Conservation (phyloP, 2,329 filamentous ascomycete genomes). For the Acrocalymma vagum region DNA sequence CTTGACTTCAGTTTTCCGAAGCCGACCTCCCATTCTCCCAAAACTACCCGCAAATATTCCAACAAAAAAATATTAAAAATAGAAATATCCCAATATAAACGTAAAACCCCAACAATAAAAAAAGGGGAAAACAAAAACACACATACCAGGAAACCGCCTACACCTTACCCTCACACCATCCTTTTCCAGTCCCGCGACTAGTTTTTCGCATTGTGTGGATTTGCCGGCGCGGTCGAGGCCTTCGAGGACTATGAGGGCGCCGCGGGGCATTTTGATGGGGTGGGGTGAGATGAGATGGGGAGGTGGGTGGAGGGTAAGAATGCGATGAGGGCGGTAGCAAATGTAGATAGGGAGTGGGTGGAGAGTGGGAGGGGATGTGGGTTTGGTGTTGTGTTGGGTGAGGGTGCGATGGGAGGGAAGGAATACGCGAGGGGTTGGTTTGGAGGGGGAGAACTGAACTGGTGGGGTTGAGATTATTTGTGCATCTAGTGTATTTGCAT, state of each 20-base stretch:
- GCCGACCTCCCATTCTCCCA: slow-evolving; percentile 3
- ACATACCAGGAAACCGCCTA: slow-evolving; percentile 72
- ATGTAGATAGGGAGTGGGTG: no score
- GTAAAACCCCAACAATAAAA: not conserved
- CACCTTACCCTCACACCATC: slow-evolving; percentile 63
- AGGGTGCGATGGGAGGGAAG: no score
- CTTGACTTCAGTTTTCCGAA: no score
- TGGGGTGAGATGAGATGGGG: not conserved
- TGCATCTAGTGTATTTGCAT: no score
- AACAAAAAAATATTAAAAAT: no score
- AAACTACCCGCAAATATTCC: not conserved
- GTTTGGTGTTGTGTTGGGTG: no score
- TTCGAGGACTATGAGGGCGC: slow-evolving; percentile 84
- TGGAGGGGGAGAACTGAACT: no score
- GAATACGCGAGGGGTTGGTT: no score
- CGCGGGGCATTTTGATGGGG: slow-evolving; percentile 57
- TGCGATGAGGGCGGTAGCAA: no score
- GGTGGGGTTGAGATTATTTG: no score
- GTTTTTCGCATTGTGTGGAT: slow-evolving; percentile 82
- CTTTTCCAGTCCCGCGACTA: slow-evolving; percentile 64
- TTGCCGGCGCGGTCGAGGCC: slow-evolving; percentile 91
- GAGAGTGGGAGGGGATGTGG: no score
- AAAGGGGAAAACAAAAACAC: not conserved
- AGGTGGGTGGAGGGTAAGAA: slow-evolving; percentile 6
- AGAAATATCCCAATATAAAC: not conserved